Base-by-base conservation (phyloP, 345 rosid genomes). In the Chamaenerion angustifolium region DNA sequence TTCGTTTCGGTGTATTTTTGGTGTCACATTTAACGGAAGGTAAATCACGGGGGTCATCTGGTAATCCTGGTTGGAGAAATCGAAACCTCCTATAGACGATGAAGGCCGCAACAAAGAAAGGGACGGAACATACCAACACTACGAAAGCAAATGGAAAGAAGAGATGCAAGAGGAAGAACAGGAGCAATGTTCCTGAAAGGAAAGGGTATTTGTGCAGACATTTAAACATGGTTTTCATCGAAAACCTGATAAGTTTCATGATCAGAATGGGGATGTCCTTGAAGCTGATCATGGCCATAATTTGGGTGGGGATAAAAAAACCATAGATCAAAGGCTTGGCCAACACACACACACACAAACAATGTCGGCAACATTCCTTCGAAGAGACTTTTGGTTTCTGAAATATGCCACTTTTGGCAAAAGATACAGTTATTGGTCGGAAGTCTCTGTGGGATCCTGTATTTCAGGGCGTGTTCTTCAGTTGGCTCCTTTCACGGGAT, bases 141-240 rank as follows among this genome's bases (percentile, higher is more conserved):
- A 42, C 60, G 75, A 92, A 82, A 56, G 76, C 52, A 40, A 68
- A 64, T 15, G 95, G 90, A 53, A 71, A 68, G 44, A 74, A 74
- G 43, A 62, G 40, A 35, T 72, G 82, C 45, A 92, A 55, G 21
- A 68, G 17, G 61, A 80, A 61, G 23, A 65, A 48, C 42, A 71
- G 51, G 9, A 59, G 14, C 4, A 66, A 58, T 25, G 64, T 60
- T 4, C 63, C 54, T 16, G 82, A 82, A 57, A 56, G 55, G 56
- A 69, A 7, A 21, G 98, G 96, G 50, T 74, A 62, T 50, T 55
- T 71, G 19, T 19, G 69, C 4, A 63, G 66, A 59, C 58, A 68
- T 60, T 18, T 61, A 46, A 9, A 72, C 23, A 56, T 54, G 13
- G 46, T 53, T 18, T 37, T 60, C n/a, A n/a, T n/a, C n/a, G n/a